A percentile compares a stretch with the other conserved stretches of the same genome.
phyloP scores from a whole-genome alignment of 768 basidiomycete species.

The Lentinula guzmanii region DNA sequence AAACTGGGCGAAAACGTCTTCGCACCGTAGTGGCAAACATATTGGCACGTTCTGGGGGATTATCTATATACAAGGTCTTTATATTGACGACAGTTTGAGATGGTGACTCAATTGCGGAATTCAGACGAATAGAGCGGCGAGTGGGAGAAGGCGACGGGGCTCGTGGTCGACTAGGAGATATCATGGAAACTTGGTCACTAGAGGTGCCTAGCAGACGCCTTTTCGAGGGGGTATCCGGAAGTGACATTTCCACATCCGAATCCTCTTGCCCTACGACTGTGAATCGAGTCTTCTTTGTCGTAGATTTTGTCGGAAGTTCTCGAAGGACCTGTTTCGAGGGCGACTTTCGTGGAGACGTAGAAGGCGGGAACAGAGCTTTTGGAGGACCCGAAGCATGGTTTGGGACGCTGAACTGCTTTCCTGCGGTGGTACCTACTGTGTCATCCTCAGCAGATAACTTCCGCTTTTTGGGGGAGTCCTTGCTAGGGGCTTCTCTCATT shows the following conservation, averaged over 20 bases:
- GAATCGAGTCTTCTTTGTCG: background rate
- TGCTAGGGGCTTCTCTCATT: background rate
- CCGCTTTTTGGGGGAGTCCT: conserved; percentile 2
- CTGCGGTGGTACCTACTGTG: background rate
- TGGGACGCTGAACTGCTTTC: too few relatives aligned
- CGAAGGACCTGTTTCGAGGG: background rate
- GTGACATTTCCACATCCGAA: background rate
- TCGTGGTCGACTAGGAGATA: background rate
- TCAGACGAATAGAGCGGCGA: background rate
- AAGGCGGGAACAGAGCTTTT: background rate
- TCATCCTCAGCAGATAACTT: background rate
- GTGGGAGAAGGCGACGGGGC: too few relatives aligned
- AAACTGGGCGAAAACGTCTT: conserved; percentile 8
- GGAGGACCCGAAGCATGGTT: too few relatives aligned
- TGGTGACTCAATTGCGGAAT: background rate
- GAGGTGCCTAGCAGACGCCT: background rate
- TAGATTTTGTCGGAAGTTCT: background rate
- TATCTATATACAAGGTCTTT: background rate
- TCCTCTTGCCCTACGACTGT: background rate
- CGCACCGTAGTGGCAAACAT: background rate
- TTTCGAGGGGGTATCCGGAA: background rate
- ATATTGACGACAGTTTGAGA: background rate
- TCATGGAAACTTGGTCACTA: background rate
- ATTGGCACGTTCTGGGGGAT: background rate
- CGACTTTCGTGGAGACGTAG: background rate